phyloP scores from a whole-genome alignment of 1,284 basidiomycete genomes.

The Xerocomus nothofagi region DNA sequence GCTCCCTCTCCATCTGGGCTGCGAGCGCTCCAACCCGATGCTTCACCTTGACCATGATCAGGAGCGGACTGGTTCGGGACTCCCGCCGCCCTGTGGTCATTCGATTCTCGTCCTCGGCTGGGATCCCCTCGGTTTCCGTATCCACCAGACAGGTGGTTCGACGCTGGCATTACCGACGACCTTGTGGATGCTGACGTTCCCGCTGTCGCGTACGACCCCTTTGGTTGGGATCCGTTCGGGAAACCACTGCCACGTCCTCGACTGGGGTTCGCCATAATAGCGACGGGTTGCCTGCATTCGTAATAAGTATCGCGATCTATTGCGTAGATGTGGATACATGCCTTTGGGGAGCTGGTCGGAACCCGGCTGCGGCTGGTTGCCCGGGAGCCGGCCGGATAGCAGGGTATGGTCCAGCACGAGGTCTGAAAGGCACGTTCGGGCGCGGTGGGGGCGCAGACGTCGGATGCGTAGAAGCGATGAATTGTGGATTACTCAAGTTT shows the following conservation, averaged over 20 bases:
- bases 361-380: conserved; percentile 56
- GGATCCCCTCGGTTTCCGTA: conserved; percentile 2
- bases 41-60: conserved; percentile 2
- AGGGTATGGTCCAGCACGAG: conserved; percentile 67
- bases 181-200: not conserved
- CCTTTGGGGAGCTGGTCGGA: conserved; percentile 45
- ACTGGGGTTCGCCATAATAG: conserved; percentile 71
- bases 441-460: conserved; percentile 45
- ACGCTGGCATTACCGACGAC: not conserved
- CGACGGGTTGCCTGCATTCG: conserved; percentile 37
- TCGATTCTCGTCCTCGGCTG: conserved; percentile 4
- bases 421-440: conserved; percentile 53
- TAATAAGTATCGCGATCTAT: conserved; percentile 3
- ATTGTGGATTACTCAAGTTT: conserved; percentile 83
- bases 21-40: not conserved
- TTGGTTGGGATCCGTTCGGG: conserved; percentile 5
- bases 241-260: conserved; percentile 42
- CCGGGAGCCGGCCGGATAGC: conserved; percentile 53
- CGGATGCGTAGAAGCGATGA: conserved; percentile 68
- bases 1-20: conserved; percentile 6
- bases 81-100: conserved; percentile 5
- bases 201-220: conserved; percentile 8
- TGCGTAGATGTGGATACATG: not conserved
- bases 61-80: not conserved
- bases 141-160: conserved; percentile 2